Evolutionary conservation across 345 rosid genomes (phyloP).

Genomic region (Triadica sebifera): DNA sequence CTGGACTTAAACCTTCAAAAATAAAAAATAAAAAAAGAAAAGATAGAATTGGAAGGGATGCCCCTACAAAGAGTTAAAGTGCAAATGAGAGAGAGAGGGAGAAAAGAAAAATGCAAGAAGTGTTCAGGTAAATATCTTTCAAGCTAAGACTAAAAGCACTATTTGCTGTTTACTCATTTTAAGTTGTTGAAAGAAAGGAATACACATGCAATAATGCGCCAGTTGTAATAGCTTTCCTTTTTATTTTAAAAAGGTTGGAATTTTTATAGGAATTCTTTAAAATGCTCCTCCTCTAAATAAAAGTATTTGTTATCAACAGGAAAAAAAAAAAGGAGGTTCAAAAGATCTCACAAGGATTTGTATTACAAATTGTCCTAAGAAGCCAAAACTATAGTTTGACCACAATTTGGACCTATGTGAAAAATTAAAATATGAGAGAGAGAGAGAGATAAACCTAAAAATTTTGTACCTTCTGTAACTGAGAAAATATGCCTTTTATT

Average conservation of each 20-base stretch:
- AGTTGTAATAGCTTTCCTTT: neutral
- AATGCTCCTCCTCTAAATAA: neutral
- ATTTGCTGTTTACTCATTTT: too few relatives aligned
- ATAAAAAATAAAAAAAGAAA: too few relatives aligned
- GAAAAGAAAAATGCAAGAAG: neutral
- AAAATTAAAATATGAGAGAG: neutral
- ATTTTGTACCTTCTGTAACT: constrained; percentile 1
- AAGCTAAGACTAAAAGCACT: neutral
- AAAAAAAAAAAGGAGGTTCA: neutral
- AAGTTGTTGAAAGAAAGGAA: neutral
- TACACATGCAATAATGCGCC: neutral
- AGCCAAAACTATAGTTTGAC: neutral
- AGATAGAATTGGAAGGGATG: neutral
- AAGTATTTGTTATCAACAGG: neutral
- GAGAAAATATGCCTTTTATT: constrained; percentile 4
- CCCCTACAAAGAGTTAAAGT: neutral
- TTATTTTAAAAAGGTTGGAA: neutral
- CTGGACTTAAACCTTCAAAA: neutral
- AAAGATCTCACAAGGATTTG: neutral
- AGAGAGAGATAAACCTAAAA: neutral
- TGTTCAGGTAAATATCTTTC: neutral
- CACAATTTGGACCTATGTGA: neutral
- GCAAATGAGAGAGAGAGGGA: neutral
- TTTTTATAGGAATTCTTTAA: neutral
- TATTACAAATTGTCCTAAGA: neutral